Evolutionary conservation across 2,329 filamentous ascomycete genomes (phyloP), one percentile per base, ranked within the genome.

Genomic region (Biscogniauxia mediterranea): DNA sequence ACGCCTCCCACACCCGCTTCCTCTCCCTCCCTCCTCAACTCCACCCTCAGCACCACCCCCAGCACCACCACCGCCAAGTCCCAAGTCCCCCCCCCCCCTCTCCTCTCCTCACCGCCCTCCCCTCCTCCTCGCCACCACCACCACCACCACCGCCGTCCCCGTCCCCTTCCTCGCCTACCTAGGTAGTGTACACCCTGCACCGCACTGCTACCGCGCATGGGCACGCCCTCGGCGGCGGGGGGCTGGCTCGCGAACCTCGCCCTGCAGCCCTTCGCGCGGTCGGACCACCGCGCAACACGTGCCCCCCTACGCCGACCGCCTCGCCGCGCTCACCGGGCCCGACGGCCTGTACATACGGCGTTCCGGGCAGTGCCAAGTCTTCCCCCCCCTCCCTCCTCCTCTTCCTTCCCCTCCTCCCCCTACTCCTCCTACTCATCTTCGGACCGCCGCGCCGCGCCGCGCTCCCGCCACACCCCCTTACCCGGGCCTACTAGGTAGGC

Each of bases 161-260:
- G 49, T 38, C 52, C 61, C 15, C 11, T 51, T 69, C 3, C 23
- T 71, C 51, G 63, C 68, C 5, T 70, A 73, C n/a, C n/a, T n/a
- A n/a, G n/a, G n/a, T n/a, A n/a, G n/a, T n/a, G n/a, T n/a, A n/a
- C n/a, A n/a, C n/a, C n/a, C n/a, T n/a, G n/a, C 57, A 66, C 69
- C 20, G 54, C 67, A 64, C 46, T 73, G 70, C 68, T 82, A 82
- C 70, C 70, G 64, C 3, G 72, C 70, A 54, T 82, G 71, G 71
- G 68, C 72, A 79, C 17, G 74, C 76, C 1, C 74, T 82, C 32
- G 80, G 80, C 15, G 74, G 72, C 3, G 79, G 80, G 60, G 80
- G 80, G 17, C 32, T 82, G 77, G 76, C 68, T 78, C 0, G 20
- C 75, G 2, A 77, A 79, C 64, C 64, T 70, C 8, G 15, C 66